These are phyloP conservation scores for Hypomyces rosellus DNA, from an alignment of 2,329 filamentous ascomycete genomes.

Conservation along the genomic window DNA sequence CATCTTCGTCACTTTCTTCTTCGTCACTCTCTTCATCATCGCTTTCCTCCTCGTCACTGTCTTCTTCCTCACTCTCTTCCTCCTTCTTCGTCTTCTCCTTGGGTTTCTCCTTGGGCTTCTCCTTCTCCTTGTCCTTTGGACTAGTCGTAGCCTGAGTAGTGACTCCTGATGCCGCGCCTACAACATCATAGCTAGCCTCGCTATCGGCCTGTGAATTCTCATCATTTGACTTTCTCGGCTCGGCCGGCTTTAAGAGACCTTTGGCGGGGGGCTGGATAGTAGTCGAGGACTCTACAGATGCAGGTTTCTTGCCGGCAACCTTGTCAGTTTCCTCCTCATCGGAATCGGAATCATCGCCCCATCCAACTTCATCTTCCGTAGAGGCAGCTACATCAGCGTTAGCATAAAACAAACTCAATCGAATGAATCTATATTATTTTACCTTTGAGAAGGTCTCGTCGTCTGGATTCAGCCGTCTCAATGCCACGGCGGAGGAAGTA, in stretches of 20 bases:
- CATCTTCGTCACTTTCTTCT: constrained; percentile 36
- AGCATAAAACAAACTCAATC: neutral
- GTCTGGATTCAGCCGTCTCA: constrained; percentile 83
- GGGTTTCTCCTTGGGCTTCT: neutral
- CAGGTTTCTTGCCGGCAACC: constrained; percentile 29
- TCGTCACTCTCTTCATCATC: constrained; percentile 32
- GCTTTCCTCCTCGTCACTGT: constrained; percentile 34
- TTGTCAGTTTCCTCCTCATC: constrained; percentile 20
- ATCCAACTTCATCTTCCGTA: constrained; percentile 64
- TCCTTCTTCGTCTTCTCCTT: constrained; percentile 31
- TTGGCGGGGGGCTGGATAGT: constrained; percentile 51
- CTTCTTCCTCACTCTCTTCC: constrained; percentile 31
- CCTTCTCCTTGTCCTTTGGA: constrained; percentile 50
- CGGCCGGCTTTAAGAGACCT: constrained; percentile 51
- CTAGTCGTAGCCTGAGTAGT: constrained; percentile 79
- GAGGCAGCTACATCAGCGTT: constrained; percentile 48
- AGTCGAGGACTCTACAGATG: constrained; percentile 51
- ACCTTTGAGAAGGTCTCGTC: constrained; percentile 90
- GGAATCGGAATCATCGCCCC: constrained; percentile 66
- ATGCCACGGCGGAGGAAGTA: constrained; percentile 92
- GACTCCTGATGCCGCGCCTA: constrained; percentile 71
- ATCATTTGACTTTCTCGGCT: constrained; percentile 72
- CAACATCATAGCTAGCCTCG: constrained; percentile 92
- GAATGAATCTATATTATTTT: constrained; percentile 23
- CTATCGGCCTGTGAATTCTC: constrained; percentile 88